Evolutionary conservation across 805 yeast species (phyloP).

Genomic region (Yarrowia porcina): DNA sequence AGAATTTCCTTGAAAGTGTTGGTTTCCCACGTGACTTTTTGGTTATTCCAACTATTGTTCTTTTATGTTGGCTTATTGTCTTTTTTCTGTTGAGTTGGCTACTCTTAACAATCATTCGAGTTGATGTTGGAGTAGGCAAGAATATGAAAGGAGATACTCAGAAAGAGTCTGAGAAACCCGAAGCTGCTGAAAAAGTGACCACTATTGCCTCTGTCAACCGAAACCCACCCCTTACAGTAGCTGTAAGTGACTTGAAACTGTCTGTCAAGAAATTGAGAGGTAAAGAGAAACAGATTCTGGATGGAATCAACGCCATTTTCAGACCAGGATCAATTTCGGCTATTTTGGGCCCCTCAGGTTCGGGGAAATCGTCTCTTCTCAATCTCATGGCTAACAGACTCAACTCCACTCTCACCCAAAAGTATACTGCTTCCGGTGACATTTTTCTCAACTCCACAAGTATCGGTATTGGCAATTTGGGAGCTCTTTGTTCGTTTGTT

Average conservation of each 20-base stretch:
- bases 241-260: constrained; percentile 25
- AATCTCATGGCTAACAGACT: constrained; percentile 62
- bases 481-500: constrained; percentile 64
- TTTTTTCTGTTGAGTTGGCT: constrained; percentile 50
- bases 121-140: constrained; percentile 51
- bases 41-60: constrained; percentile 58
- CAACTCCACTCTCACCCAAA: constrained; percentile 39
- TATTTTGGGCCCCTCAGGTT: constrained; percentile 79
- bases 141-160: constrained; percentile 26
- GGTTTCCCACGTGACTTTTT: constrained; percentile 68
- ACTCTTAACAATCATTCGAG: constrained; percentile 48
- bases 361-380: constrained; percentile 69
- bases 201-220: constrained; percentile 31
- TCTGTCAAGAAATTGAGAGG: constrained; percentile 28
- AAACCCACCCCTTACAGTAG: not conserved
- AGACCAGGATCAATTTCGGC: constrained; percentile 59
- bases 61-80: constrained; percentile 57
- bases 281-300: constrained; percentile 42
- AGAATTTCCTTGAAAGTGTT: constrained; percentile 49
- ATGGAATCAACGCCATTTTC: constrained; percentile 51
- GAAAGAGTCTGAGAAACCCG: not conserved
- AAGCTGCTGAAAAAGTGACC: not conserved
- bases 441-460: constrained; percentile 44
- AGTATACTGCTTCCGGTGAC: constrained; percentile 42
- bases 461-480: not conserved